Evolutionary conservation across 1,139 yeast genomes (phyloP).

Genomic region (Geotrichum reessii): DNA sequence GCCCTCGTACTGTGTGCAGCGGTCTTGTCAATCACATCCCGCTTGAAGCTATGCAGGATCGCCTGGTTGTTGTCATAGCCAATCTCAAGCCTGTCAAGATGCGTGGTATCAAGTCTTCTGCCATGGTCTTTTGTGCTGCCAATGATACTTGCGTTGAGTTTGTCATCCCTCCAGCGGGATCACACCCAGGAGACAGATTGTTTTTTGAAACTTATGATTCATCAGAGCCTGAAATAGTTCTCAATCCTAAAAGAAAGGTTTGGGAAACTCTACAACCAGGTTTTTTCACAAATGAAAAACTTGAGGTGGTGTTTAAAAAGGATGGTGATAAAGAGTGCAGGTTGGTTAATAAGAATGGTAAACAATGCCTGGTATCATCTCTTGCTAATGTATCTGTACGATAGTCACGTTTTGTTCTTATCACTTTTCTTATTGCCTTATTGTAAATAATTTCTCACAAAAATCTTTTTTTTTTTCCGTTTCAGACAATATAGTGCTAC

Average conservation of each 20-base stretch:
- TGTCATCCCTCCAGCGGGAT: slow-evolving; percentile 88
- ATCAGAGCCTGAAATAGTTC: slow-evolving; percentile 73
- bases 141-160: slow-evolving; percentile 63
- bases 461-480: background rate
- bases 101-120: slow-evolving; percentile 92
- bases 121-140: slow-evolving; percentile 96
- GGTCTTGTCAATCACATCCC: slow-evolving; percentile 79
- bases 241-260: slow-evolving; percentile 96
- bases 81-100: slow-evolving; percentile 85
- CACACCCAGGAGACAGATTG: slow-evolving; percentile 92
- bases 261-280: slow-evolving; percentile 94
- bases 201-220: slow-evolving; percentile 83
- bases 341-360: slow-evolving; percentile 73
- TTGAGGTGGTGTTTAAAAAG: slow-evolving; percentile 73
- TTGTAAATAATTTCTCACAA: background rate
- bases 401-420: background rate
- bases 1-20: slow-evolving; percentile 98
- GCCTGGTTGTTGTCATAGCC: slow-evolving; percentile 75
- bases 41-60: slow-evolving; percentile 73
- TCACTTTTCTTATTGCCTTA: background rate
- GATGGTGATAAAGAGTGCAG: slow-evolving; percentile 74
- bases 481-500: background rate
- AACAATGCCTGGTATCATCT: slow-evolving; percentile 61
- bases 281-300: slow-evolving; percentile 69
- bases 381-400: slow-evolving; percentile 70